A percentile compares a stretch with the other conserved stretches of the same genome.
Conservation (phyloP, 257 asterid genomes). For the Solanum tacnaense region DNA sequence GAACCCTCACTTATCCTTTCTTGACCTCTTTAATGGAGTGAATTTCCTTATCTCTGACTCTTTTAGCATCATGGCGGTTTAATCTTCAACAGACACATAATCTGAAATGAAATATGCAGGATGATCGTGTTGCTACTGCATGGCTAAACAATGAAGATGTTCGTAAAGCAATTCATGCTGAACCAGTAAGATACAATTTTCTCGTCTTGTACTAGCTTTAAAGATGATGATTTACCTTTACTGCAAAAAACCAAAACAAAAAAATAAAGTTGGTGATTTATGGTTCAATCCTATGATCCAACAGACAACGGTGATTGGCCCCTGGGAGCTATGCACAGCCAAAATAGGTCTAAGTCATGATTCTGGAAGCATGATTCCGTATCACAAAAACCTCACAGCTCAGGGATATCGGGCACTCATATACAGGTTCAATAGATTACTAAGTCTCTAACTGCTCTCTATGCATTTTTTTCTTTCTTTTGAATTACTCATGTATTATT, state of each 20-base stretch:
- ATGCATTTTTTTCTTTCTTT: neutral
- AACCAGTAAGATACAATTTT: slow-evolving; percentile 39
- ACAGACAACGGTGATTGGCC: slow-evolving; percentile 40
- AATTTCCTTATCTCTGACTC: neutral
- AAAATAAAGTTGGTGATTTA: neutral
- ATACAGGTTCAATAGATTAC: slow-evolving; percentile 33
- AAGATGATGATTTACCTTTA: slow-evolving; percentile 1
- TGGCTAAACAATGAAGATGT: slow-evolving; percentile 79
- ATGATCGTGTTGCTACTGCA: slow-evolving; percentile 66
- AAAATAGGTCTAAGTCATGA: slow-evolving; percentile 51
- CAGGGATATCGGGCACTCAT: slow-evolving; percentile 83
- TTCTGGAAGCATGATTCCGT: slow-evolving; percentile 91
- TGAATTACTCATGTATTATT: neutral
- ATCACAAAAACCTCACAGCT: slow-evolving; percentile 75
- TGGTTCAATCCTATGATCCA: neutral
- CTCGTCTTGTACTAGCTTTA: neutral
- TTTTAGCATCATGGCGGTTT: neutral
- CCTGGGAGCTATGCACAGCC: slow-evolving; percentile 68
- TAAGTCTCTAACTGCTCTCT: neutral
- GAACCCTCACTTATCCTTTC: neutral
- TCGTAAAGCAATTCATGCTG: slow-evolving; percentile 86
- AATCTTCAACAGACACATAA: neutral
- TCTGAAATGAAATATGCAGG: slow-evolving; percentile 28
- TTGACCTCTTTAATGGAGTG: neutral
- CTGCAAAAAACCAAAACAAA: neutral